Percentiles rank a stretch among this genome's conserved stretches.
phyloP scores from a whole-genome alignment of 2,329 filamentous ascomycete genomes.

The Colletotrichum tofieldiae region DNA sequence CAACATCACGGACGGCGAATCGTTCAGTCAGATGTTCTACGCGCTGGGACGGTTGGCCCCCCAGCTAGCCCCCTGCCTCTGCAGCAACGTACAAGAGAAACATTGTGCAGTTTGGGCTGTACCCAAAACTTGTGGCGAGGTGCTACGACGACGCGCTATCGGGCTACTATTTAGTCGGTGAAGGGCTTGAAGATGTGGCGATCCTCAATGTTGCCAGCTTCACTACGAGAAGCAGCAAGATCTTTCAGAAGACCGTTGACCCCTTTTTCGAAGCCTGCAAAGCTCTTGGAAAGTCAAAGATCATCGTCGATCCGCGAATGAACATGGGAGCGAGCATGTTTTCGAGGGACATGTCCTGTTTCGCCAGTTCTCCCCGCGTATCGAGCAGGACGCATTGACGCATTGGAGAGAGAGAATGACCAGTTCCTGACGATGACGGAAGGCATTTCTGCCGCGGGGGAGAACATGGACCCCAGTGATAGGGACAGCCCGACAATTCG shows the following conservation, averaged over 20 bases:
- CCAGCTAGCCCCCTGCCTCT: background rate
- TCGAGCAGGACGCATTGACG: constrained; percentile 53
- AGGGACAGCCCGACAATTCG: constrained; percentile 49
- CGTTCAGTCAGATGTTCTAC: constrained; percentile 53
- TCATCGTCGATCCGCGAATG: constrained; percentile 71
- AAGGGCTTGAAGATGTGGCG: constrained; percentile 53
- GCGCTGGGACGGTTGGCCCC: constrained; percentile 32
- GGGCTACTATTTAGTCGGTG: constrained; percentile 54
- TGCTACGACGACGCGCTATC: constrained; percentile 46
- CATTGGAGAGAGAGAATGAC: constrained; percentile 56
- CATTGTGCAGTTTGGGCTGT: constrained; percentile 15
- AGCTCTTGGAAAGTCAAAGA: constrained; percentile 67
- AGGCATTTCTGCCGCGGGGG: constrained; percentile 60
- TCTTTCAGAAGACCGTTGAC: constrained; percentile 51
- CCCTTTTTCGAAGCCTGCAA: constrained; percentile 50
- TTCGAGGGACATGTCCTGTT: constrained; percentile 72
- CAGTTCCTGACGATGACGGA: constrained; percentile 63
- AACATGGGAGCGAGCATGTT: constrained; percentile 75
- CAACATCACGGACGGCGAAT: constrained; percentile 51
- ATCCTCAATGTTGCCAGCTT: constrained; percentile 50
- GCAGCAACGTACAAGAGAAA: constrained; percentile 12
- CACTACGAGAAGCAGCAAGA: constrained; percentile 44
- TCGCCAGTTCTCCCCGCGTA: constrained; percentile 66
- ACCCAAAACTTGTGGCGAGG: constrained; percentile 50
- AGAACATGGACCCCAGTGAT: constrained; percentile 59